Base-by-base conservation (phyloP, 805 yeast species). In the Candida succiphila region DNA sequence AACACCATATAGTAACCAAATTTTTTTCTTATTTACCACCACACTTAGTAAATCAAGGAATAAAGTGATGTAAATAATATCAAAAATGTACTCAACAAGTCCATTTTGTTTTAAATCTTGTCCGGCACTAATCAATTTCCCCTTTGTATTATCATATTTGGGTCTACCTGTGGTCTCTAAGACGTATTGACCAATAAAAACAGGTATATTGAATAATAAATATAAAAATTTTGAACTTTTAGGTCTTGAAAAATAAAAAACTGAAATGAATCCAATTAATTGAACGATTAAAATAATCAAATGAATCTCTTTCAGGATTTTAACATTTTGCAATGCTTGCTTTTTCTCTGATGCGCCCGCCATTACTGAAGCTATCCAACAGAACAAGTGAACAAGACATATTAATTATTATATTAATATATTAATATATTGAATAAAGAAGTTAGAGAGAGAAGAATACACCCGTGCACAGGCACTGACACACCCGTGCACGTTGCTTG, bases 1-100 rank as follows among this genome's bases (percentile, higher is more conserved):
- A 31, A 58, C 49, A n/a, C 59, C 37, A 42, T 64, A 67, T 25
- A 77, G 37, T 44, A 61, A 63, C 86, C 86, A 83, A 7, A 72
- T 74, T 46, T 66, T 65, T 49, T 71, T 71, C 28, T 69, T 50
- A 5, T 87, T 87, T 25, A 70, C 45, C 0, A 72, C 17, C 5
- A 72, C 44, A 61, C 75, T 69, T 33, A 78, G 54, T 1, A 78
- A 35, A 41, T 75, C 75, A 41, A 74, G 60, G 16, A 69, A 44
- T 67, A 78, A 66, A 3, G 87, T 78, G 30, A 81, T 52, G 48
- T 81, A 81, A 38, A 82, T 58, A 10, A 79, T 52, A 48, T 82
- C 92, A 48, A 77, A 77, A 63, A 80, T 58, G 59, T 77, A 80
- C 53, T 82, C 89, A 25, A 77, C 77, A 27, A 82, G 60, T 0